phyloP scores from a whole-genome alignment of 1,139 yeast species.

The Suhomyces bribrorum region DNA sequence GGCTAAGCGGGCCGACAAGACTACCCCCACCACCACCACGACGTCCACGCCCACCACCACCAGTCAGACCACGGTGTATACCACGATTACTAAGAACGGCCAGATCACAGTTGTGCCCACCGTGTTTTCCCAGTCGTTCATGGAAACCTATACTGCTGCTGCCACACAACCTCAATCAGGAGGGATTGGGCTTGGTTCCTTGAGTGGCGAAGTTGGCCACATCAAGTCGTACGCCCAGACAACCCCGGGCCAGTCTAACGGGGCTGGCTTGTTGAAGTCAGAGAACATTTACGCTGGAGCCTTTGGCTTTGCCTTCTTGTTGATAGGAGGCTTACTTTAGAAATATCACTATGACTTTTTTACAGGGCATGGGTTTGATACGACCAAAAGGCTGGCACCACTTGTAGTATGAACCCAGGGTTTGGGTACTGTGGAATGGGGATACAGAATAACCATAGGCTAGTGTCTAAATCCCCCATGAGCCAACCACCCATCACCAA shows the following conservation, averaged over 20 bases:
- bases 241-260: conserved; percentile 21
- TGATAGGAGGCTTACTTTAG: conserved; percentile 16
- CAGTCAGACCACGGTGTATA: conserved; percentile 26
- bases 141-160: conserved; percentile 25
- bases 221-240: conserved; percentile 34
- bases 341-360: too few relatives aligned
- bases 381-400: neutral
- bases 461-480: too few relatives aligned
- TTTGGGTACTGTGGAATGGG: neutral
- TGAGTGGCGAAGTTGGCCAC: conserved; percentile 36
- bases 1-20: conserved; percentile 6
- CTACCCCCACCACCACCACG: conserved; percentile 1
- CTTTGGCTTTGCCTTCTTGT: conserved; percentile 17
- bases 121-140: conserved; percentile 34
- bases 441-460: too few relatives aligned
- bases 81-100: conserved; percentile 39
- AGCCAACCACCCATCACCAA: too few relatives aligned
- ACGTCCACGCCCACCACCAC: conserved; percentile 5
- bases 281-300: conserved; percentile 17
- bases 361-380: too few relatives aligned
- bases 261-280: conserved; percentile 8
- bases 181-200: conserved; percentile 38
- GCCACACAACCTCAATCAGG: conserved; percentile 30
- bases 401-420: neutral
- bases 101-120: conserved; percentile 29